phyloP scores from a whole-genome alignment of 2,329 filamentous ascomycete genomes.

The Massarina eburnea region DNA sequence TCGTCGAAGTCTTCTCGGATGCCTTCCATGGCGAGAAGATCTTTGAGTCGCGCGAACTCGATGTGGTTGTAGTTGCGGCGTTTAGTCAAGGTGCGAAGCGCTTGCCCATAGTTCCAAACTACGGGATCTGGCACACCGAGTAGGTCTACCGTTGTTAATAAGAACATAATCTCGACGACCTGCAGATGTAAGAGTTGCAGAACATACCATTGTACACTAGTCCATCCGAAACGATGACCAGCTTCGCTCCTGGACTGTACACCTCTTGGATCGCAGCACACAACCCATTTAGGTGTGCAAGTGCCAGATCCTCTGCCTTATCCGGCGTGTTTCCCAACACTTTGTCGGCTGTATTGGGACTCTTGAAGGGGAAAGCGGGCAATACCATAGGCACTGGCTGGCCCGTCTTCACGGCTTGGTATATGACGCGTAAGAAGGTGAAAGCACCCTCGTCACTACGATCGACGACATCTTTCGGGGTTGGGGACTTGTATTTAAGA shows the following conservation, averaged over 20 bases:
- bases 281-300: conserved; percentile 44
- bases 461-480: not conserved
- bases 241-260: conserved; percentile 45
- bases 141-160: conserved; percentile 32
- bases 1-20: no score
- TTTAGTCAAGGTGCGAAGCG: conserved; percentile 9
- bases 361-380: conserved; percentile 65
- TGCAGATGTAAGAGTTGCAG: no score
- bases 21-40: conserved; percentile 4
- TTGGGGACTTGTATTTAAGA: not conserved
- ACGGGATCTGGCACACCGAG: conserved; percentile 46
- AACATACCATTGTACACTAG: conserved; percentile 44
- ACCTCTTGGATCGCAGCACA: conserved; percentile 43
- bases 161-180: no score
- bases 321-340: conserved; percentile 53
- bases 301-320: conserved; percentile 47
- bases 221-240: conserved; percentile 49
- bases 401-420: conserved; percentile 13
- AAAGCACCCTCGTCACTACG: not conserved
- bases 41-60: conserved; percentile 22
- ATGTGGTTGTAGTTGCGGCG: conserved; percentile 15
- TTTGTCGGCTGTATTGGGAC: conserved; percentile 58
- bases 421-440: not conserved
- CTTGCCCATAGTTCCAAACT: conserved; percentile 43
- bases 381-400: conserved; percentile 38